These are phyloP conservation scores for Xylariomycetidae sp. DNA, from an alignment of 2,329 filamentous ascomycete genomes.

Conservation along the genomic window DNA sequence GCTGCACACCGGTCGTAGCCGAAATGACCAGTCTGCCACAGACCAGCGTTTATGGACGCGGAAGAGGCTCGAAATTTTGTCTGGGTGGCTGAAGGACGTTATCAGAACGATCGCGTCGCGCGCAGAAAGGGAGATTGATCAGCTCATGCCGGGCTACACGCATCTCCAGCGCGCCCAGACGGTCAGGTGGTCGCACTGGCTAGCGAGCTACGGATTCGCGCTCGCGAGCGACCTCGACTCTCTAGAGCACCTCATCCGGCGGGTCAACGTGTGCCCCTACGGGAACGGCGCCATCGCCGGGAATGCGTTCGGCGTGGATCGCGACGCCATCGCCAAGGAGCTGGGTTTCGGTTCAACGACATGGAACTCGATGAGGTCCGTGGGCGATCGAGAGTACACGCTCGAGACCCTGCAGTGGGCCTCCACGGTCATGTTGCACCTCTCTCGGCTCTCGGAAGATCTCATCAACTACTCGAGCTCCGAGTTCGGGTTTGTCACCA, in stretches of 20 bases:
- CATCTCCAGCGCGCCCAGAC: constrained; percentile 71
- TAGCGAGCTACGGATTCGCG: constrained; percentile 67
- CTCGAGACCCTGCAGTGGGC: constrained; percentile 70
- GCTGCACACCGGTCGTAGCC: constrained; percentile 80
- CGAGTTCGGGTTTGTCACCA: constrained; percentile 79
- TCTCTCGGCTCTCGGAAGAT: constrained; percentile 69
- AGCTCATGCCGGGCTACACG: constrained; percentile 73
- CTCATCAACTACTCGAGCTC: constrained; percentile 70
- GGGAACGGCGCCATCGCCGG: constrained; percentile 70
- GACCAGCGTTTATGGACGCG: constrained; percentile 89
- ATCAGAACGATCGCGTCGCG: constrained; percentile 61
- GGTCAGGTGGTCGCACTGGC: constrained; percentile 71
- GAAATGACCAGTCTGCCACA: constrained; percentile 86
- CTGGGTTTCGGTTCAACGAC: constrained; percentile 66
- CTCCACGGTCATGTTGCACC: constrained; percentile 64
- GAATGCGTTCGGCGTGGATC: constrained; percentile 70
- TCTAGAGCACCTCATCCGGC: constrained; percentile 59
- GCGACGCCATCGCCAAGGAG: constrained; percentile 66
- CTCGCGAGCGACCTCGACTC: constrained; percentile 71
- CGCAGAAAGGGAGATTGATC: constrained; percentile 62
- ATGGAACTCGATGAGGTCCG: constrained; percentile 66
- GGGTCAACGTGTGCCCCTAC: constrained; percentile 62
- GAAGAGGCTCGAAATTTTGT: no score
- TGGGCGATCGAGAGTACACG: constrained; percentile 68
- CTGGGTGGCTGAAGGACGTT: no score